Evolutionary conservation across 805 yeast species (phyloP).

Genomic region (Crinitomyces ghanaensis): DNA sequence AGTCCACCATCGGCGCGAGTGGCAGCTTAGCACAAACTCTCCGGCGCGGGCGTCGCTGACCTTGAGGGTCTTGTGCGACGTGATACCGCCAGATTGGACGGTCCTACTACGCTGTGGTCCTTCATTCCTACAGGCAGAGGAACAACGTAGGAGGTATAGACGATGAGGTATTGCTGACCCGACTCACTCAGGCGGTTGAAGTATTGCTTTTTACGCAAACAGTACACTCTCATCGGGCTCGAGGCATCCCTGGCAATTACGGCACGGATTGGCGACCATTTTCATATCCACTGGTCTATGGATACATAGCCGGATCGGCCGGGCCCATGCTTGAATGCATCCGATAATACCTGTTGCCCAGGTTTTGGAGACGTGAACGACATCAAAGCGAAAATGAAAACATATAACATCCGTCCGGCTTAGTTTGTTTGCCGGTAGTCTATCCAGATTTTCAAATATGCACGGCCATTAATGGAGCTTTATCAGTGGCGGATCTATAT

Average conservation of each 20-base stretch:
- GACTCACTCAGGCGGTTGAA: conserved; percentile 62
- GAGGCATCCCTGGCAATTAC: conserved; percentile 17
- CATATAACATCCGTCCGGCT: no score
- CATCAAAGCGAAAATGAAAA: no score
- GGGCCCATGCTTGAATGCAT: conserved; percentile 18
- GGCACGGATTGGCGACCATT: conserved; percentile 15
- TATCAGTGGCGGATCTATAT: no score
- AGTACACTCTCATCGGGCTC: conserved; percentile 26
- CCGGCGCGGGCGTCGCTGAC: conserved; percentile 40
- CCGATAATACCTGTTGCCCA: no score
- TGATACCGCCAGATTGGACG: conserved; percentile 54
- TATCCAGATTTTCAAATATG: no score
- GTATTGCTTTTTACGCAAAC: conserved; percentile 56
- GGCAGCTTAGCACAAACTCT: conserved; percentile 46
- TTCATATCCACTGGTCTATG: conserved; percentile 19
- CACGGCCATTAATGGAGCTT: no score
- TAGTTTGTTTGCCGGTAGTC: no score
- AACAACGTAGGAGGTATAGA: conserved; percentile 35
- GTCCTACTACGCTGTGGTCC: conserved; percentile 29
- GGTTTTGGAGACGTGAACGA: no score
- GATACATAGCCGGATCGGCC: conserved; percentile 11
- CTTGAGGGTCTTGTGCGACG: conserved; percentile 50
- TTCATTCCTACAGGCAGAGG: conserved; percentile 29
- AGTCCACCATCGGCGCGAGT: conserved; percentile 57
- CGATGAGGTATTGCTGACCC: conserved; percentile 37